A percentile compares a stretch with the other conserved stretches of the same genome.
phyloP scores from a whole-genome alignment of 2,329 filamentous ascomycete species.

The Helotiales sp. region DNA sequence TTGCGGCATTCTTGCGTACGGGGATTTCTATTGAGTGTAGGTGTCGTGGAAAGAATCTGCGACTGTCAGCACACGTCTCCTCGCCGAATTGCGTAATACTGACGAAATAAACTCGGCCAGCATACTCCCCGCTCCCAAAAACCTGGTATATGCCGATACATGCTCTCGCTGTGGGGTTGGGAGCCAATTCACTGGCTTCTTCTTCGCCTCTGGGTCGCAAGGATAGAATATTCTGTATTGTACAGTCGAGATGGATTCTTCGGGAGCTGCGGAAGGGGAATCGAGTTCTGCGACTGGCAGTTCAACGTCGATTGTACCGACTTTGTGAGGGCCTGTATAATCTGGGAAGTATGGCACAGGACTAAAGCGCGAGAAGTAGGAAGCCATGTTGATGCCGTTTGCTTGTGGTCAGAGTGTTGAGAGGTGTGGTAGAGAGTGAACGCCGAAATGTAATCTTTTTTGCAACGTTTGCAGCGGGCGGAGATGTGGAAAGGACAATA shows the following conservation, averaged over 20 bases:
- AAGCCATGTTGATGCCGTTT: constrained; percentile 22
- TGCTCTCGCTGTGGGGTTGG: constrained; percentile 74
- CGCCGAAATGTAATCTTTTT: too few species aligned
- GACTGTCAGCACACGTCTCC: constrained; percentile 5
- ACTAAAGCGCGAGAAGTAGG: constrained; percentile 52
- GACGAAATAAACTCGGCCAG: constrained; percentile 61
- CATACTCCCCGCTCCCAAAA: constrained; percentile 64
- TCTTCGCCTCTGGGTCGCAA: constrained; percentile 47
- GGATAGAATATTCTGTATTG: constrained; percentile 85
- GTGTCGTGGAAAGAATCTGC: constrained; percentile 66
- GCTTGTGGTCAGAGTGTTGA: neutral
- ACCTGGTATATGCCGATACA: constrained; percentile 73
- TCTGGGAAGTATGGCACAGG: constrained; percentile 72
- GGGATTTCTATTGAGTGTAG: constrained; percentile 74
- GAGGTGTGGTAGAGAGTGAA: too few species aligned
- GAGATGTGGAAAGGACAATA: neutral
- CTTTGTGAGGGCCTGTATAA: constrained; percentile 75
- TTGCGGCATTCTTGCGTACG: constrained; percentile 67
- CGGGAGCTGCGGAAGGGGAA: constrained; percentile 53
- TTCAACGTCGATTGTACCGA: constrained; percentile 80
- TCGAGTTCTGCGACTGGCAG: constrained; percentile 64
- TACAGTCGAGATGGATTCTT: constrained; percentile 66
- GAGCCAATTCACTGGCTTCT: constrained; percentile 69
- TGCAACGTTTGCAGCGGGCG: too few species aligned
- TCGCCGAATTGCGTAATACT: constrained; percentile 30